Evolutionary conservation across 2,329 filamentous ascomycete species (phyloP), one percentile per base, ranked within the genome.

Genomic region (Arthrobotrys musiformis): DNA sequence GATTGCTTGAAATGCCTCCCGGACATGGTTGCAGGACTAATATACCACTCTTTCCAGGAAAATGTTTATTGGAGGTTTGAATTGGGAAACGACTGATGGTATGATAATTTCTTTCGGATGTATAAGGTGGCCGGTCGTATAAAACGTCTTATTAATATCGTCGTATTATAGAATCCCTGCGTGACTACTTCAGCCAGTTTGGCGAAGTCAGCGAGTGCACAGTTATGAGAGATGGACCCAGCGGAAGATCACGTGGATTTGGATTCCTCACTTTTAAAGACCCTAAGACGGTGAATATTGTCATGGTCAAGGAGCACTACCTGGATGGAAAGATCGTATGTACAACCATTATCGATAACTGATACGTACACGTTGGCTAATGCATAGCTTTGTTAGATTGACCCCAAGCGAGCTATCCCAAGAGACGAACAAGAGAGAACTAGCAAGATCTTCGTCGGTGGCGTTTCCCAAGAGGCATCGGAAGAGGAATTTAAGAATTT

Each of bases 301-400:
- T 99, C 79, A 99, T 99, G 95, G 95, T 99, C 79, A 99, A 99
- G 85, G 95, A 99, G 83, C 95, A 99, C 84, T 97, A 94, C 81
- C 88, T 99, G 22, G 95, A 99, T 83, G 95, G 95, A 78, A 99
- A 99, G 85, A 97, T 99, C 84, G 95, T 98, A 88, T 86, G 92
- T 85, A 46, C 48, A 42, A 72, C 75, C 80, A 70, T 82, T 35
- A 17, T 48, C 33, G 40, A 33, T 60, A 13, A 1, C 19, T 15
- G 22, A 50, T 56, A 58, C 35, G 8, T 46, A 30, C 19, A 22
- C 33, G 15, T 70, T 8, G 3, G 60, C 58, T 79, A 60, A 68
- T 50, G 33, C 67, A 42, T 64, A 54, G 61, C 24, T 42, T 11
- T 17, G 58, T 40, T 74, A 97, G 95, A 99, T 99, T 82, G 95